Evolutionary conservation across 2,329 filamentous ascomycete genomes (phyloP).

Genomic region (Raffaelea albimanens): DNA sequence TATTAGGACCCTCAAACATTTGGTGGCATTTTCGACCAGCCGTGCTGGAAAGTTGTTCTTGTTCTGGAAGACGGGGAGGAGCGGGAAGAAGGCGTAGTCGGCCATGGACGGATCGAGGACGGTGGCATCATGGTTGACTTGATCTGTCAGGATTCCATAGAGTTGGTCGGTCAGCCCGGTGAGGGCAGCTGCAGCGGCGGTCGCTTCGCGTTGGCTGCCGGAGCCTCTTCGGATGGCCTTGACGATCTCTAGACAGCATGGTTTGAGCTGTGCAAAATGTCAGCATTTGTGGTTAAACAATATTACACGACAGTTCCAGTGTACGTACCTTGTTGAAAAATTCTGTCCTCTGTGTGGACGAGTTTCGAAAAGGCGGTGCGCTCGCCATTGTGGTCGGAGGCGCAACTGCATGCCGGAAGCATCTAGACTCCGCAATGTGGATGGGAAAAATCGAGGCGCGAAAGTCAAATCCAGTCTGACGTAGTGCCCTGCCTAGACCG

Average conservation of each 20-base stretch:
- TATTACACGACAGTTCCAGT: not conserved
- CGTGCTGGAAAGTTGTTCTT: conserved; percentile 62
- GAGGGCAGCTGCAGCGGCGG: conserved; percentile 32
- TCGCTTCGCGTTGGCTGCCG: conserved; percentile 18
- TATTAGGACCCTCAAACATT: conserved; percentile 66
- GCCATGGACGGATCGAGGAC: conserved; percentile 72
- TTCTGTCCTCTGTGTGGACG: conserved; percentile 14
- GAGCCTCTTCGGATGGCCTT: conserved; percentile 32
- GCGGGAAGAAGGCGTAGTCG: conserved; percentile 90
- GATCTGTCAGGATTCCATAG: conserved; percentile 33
- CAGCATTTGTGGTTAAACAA: not conserved
- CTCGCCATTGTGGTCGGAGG: conserved; percentile 6
- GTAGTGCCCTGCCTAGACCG: too few relatives aligned
- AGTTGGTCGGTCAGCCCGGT: conserved; percentile 35
- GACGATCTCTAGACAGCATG: conserved; percentile 51
- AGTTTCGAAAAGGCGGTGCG: conserved; percentile 13
- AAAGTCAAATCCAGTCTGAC: too few relatives aligned
- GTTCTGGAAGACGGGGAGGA: conserved; percentile 76
- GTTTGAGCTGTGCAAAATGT: conserved; percentile 42
- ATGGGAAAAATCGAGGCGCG: not conserved
- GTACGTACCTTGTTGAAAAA: conserved; percentile 17
- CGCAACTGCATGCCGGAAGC: not conserved
- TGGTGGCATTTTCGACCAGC: conserved; percentile 65
- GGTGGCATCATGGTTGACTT: conserved; percentile 31
- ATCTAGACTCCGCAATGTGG: too few relatives aligned